phyloP scores from a whole-genome alignment of 176 grass and related monocot genomes.

The Pontederia crassipes region DNA sequence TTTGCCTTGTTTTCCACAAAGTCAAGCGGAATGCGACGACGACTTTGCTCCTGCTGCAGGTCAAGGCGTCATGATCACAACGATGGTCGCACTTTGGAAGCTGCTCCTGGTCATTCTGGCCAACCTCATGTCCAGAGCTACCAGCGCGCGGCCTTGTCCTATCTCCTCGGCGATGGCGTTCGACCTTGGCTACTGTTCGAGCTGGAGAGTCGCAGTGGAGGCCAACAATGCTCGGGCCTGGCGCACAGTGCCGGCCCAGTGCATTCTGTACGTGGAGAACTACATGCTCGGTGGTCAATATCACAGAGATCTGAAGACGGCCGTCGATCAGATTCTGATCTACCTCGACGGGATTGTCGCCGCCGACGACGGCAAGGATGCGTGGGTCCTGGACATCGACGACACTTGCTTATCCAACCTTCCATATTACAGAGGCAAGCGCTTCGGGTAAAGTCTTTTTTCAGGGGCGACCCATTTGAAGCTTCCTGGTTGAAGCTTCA shows the following conservation, averaged over 20 bases:
- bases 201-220: slow-evolving; percentile 91
- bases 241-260: slow-evolving; percentile 57
- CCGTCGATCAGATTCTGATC: slow-evolving; percentile 37
- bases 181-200: slow-evolving; percentile 46
- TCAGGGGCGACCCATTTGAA: no score
- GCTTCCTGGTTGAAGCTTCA: neutral
- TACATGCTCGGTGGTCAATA: slow-evolving; percentile 97
- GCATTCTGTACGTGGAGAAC: slow-evolving; percentile 45
- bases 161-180: slow-evolving; percentile 19
- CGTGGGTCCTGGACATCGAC: slow-evolving; percentile 88
- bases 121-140: slow-evolving; percentile 13
- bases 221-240: slow-evolving; percentile 69
- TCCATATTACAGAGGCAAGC: slow-evolving; percentile 51
- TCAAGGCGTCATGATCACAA: slow-evolving; percentile 1
- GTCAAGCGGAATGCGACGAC: no score
- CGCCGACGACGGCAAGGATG: slow-evolving; percentile 54
- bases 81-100: slow-evolving; percentile 24
- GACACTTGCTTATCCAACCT: slow-evolving; percentile 95
- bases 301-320: slow-evolving; percentile 47
- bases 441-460: slow-evolving; percentile 50
- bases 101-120: slow-evolving; percentile 25
- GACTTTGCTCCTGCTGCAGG: neutral
- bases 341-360: slow-evolving; percentile 36
- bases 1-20: no score
- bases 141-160: neutral